Evolutionary conservation across 495 filamentous ascomycete species (phyloP), one percentile per base, ranked within the genome.

Genomic region (Bathelium albidoporum): DNA sequence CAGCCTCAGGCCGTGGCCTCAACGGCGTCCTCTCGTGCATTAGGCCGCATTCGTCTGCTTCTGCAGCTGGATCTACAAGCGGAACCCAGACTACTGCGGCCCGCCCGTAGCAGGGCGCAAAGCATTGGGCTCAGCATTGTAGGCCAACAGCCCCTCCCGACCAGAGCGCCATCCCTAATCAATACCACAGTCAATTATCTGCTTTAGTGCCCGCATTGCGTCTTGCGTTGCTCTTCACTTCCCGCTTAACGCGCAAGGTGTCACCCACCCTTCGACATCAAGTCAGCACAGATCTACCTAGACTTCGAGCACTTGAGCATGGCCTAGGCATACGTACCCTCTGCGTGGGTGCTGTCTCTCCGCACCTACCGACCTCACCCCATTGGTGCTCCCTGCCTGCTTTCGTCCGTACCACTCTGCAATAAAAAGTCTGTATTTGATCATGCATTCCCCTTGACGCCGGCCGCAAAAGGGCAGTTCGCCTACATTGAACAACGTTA

Each of bases 391-490:
- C 16, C 11, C 9, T 28, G 49, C 22, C 24, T 16, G 49, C 12
- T 29, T 55, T 28, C 49, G 22, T 55, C n/a, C 29, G 49, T 55
- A 55, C 49, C 49, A 55, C 24, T n/a, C 49, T 55, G 49, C 49
- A 9, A 12, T 11, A 49, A 49, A 55, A 55, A 29, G 11, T 5
- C 29, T 24, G 26, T 55, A 9, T 55, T 55, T 26, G 24, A 55
- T 29, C 49, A 55, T 55, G 49, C 49, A 55, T 55, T 55, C 16
- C 20, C 49, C 49, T 55, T 55, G 49, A 55, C 49, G 49, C 49
- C 26, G 49, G 49, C 4, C 49, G 49, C 49, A 55, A 55, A 29
- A 55, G 20, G 49, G 49, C 49, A 28, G 20, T 29, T n/a, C 49
- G 49, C 49, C 49, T 55, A 55, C 29, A 55, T 29, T 55, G 12